phyloP scores from a whole-genome alignment of 1,284 basidiomycete genomes.

The Macrocystidia cucumis region DNA sequence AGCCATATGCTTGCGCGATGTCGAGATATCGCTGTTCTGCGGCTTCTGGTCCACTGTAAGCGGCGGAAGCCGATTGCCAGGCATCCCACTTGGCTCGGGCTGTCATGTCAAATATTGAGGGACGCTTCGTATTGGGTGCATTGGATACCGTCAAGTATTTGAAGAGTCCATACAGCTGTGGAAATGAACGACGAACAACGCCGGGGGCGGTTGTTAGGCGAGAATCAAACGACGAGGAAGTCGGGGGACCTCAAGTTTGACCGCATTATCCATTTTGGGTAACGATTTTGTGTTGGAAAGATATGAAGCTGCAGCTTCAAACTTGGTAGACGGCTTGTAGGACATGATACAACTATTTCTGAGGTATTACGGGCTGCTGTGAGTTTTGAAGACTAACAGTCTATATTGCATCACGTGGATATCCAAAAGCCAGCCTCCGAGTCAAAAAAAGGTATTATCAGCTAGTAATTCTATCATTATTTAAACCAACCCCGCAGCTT shows the following conservation, averaged over 20 bases:
- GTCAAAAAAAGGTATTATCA: too few species aligned
- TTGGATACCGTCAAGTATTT: constrained; percentile 63
- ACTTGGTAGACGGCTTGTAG: constrained; percentile 37
- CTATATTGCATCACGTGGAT: too few species aligned
- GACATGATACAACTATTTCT: constrained; percentile 1
- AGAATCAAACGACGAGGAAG: too few species aligned
- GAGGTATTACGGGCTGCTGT: too few species aligned
- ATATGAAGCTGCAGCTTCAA: constrained; percentile 57
- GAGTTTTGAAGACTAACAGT: too few species aligned
- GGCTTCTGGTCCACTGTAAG: constrained; percentile 35
- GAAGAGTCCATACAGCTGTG: constrained; percentile 82
- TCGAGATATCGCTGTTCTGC: constrained; percentile 62
- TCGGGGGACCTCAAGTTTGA: constrained; percentile 74
- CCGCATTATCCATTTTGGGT: constrained; percentile 39
- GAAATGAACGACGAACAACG: too few species aligned
- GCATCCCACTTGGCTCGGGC: constrained; percentile 87
- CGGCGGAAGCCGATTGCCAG: constrained; percentile 53
- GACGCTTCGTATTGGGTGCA: constrained; percentile 50
- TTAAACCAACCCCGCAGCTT: constrained; percentile 76
- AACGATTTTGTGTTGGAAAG: constrained; percentile 49
- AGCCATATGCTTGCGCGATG: constrained; percentile 64
- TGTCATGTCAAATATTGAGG: constrained; percentile 76
- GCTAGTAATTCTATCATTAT: constrained; percentile 9
- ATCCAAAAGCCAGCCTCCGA: too few species aligned
- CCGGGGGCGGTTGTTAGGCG: too few species aligned